These are phyloP conservation scores for Larix kaempferi DNA, from an alignment of 75 land plant genomes.

Conservation along the genomic window DNA sequence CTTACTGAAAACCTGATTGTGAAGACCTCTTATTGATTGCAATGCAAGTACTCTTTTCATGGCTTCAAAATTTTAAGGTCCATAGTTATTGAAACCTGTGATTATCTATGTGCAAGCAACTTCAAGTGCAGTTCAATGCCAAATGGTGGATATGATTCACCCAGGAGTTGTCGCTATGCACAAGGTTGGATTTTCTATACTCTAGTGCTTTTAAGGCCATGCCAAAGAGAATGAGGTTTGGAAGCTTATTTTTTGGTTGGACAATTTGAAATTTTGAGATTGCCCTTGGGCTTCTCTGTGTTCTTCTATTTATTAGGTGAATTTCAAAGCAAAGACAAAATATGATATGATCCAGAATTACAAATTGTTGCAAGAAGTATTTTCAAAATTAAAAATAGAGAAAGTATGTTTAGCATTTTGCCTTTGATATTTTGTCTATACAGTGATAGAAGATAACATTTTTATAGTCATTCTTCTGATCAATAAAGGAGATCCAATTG, in stretches of 20 bases:
- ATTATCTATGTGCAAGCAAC: slow-evolving; percentile 50
- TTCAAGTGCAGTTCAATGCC: slow-evolving; percentile 94
- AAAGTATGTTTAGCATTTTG: slow-evolving; percentile 42
- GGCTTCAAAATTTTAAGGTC: background rate
- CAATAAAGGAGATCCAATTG: background rate
- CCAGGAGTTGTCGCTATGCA: slow-evolving; percentile 95
- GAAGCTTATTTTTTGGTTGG: background rate
- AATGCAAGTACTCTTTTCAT: background rate
- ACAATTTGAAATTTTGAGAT: background rate
- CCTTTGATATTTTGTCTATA: background rate
- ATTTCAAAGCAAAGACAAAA: slow-evolving; percentile 81
- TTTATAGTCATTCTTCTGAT: background rate
- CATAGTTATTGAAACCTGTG: background rate
- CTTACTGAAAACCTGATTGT: too few species aligned
- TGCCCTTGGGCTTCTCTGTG: background rate
- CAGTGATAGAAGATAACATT: background rate
- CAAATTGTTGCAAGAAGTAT: slow-evolving; percentile 84
- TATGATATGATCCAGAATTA: slow-evolving; percentile 95
- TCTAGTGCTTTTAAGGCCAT: background rate
- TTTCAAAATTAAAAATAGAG: slow-evolving; percentile 73
- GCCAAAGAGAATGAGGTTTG: background rate
- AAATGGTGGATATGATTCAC: slow-evolving; percentile 79
- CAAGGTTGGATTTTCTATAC: slow-evolving; percentile 43
- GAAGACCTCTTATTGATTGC: too few species aligned
- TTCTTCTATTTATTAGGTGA: slow-evolving; percentile 41